Evolutionary conservation across 192 early-diverging fungal genomes (phyloP).

Genomic region (Backusella parvicylindrica): DNA sequence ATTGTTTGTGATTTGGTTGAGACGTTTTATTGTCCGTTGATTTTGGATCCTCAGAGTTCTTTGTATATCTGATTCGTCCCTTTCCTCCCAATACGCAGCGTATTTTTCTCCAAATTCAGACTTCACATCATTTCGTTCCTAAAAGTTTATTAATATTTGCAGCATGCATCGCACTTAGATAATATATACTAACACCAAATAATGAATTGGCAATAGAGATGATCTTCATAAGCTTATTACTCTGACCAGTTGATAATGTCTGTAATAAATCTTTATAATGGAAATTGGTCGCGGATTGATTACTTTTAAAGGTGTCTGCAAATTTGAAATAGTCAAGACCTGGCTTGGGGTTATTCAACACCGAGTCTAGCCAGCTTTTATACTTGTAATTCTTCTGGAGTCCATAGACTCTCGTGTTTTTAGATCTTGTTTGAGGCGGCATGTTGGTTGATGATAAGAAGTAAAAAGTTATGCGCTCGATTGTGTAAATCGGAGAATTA

Average conservation of each 20-base stretch:
- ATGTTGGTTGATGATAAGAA: not conserved
- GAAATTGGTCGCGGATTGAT: not conserved
- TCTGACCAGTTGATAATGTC: not conserved
- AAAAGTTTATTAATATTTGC: not conserved
- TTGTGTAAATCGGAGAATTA: no score
- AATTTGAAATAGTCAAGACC: slow-evolving; percentile 7
- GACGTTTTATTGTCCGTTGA: not conserved
- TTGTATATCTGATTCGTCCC: not conserved
- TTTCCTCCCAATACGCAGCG: not conserved
- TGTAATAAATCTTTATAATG: not conserved
- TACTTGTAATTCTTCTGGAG: slow-evolving; percentile 11
- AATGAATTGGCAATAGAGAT: not conserved
- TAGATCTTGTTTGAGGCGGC: not conserved
- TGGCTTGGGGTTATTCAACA: not conserved
- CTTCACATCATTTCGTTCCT: not conserved
- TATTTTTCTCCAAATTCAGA: not conserved
- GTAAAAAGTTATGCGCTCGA: not conserved
- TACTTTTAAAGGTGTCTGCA: not conserved
- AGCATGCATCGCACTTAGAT: not conserved
- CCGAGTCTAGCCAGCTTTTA: not conserved
- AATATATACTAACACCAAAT: slow-evolving; percentile 1
- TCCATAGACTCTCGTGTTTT: not conserved
- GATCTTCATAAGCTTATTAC: slow-evolving; percentile 4
- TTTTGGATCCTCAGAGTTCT: not conserved
- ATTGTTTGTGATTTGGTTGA: slow-evolving; percentile 4